phyloP scores from a whole-genome alignment of 2,329 filamentous ascomycete genomes.

The Penicillium sp. region DNA sequence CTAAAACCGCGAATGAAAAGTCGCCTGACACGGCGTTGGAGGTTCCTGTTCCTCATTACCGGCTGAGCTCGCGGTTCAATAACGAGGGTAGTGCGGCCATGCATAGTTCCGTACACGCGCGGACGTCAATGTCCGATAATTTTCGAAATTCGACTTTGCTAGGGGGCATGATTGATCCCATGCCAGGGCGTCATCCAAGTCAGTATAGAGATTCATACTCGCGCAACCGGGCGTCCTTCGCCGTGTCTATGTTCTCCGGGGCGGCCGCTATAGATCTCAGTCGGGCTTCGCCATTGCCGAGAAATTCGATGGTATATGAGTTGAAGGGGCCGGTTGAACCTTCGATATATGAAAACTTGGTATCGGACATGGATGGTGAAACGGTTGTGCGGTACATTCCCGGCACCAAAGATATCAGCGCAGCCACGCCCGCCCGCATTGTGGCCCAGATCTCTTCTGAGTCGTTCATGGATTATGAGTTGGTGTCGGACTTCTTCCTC shows the following conservation, averaged over 20 bases:
- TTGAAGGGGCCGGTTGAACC: constrained; percentile 63
- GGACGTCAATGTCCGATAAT: constrained; percentile 68
- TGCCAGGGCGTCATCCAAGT: constrained; percentile 23
- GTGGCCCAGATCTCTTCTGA: constrained; percentile 97
- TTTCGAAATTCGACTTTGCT: constrained; percentile 64
- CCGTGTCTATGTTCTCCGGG: constrained; percentile 38
- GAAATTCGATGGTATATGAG: constrained; percentile 45
- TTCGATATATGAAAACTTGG: constrained; percentile 75
- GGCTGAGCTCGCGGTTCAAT: constrained; percentile 78
- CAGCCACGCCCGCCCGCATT: constrained; percentile 85
- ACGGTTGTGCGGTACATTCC: constrained; percentile 80
- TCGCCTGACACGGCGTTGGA: constrained; percentile 61
- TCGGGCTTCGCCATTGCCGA: constrained; percentile 33
- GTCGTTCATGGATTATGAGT: constrained; percentile 92
- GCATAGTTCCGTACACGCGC: constrained; percentile 74
- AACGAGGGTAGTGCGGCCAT: constrained; percentile 72
- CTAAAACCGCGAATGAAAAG: constrained; percentile 63
- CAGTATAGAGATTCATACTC: constrained; percentile 27
- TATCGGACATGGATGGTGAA: constrained; percentile 77
- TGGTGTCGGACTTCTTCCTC: constrained; percentile 96
- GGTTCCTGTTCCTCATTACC: constrained; percentile 79
- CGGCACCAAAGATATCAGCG: constrained; percentile 71
- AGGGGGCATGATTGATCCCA: constrained; percentile 27
- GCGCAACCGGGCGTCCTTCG: constrained; percentile 34
- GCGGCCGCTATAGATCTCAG: constrained; percentile 34